phyloP scores from a whole-genome alignment of 179 eudicot species.

The Carnegiea gigantea region DNA sequence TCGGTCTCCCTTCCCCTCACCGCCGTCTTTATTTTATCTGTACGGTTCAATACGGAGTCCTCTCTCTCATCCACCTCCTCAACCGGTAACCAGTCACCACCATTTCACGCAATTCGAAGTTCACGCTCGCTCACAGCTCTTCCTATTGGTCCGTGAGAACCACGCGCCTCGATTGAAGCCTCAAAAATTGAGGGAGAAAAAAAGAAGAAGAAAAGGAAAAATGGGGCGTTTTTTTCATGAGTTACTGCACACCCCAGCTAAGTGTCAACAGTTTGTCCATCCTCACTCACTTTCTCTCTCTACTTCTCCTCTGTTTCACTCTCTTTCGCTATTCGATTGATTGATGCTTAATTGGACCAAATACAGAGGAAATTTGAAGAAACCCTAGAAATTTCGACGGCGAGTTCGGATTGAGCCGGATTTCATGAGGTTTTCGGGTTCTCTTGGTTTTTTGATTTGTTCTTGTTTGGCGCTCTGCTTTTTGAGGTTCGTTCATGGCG shows the following conservation, averaged over 20 bases:
- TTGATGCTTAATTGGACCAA: not conserved
- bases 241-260: not conserved
- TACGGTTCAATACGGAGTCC: not conserved
- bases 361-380: not conserved
- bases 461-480: conserved; percentile 11
- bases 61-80: not conserved
- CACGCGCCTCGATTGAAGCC: too few relatives aligned
- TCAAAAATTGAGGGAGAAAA: not conserved
- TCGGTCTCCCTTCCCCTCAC: not conserved
- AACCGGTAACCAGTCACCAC: not conserved
- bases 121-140: not conserved
- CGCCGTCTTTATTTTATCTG: conserved; percentile 7
- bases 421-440: conserved; percentile 29
- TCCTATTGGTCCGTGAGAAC: not conserved
- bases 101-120: not conserved
- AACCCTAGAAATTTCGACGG: not conserved
- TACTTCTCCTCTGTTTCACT: conserved; percentile 14
- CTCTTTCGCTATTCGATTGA: not conserved
- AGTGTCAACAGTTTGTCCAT: conserved; percentile 25
- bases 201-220: too few relatives aligned
- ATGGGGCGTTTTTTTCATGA: conserved; percentile 16
- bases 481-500: conserved; percentile 45
- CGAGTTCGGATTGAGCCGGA: not conserved
- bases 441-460: conserved; percentile 14
- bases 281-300: conserved; percentile 11